Base-by-base conservation (phyloP, 2,329 filamentous ascomycete species). In the Venturia nashicola region DNA sequence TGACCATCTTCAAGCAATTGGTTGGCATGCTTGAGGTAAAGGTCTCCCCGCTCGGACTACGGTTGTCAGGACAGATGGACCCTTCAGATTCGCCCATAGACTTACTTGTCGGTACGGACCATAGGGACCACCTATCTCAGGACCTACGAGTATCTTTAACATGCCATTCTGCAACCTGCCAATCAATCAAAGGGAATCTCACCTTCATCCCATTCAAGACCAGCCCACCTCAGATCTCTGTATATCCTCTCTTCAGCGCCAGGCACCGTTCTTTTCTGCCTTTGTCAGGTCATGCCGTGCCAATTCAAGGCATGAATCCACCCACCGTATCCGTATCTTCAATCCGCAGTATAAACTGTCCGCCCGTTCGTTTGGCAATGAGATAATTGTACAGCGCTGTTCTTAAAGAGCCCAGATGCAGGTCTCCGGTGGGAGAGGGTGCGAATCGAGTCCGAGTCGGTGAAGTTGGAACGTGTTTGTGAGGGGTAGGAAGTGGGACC, bases 311-410 rank as follows among this genome's bases (percentile, higher is more conserved):
- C 36, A 7, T 32, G 23, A 27, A 2, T 27, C 43, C 59, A 62
- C 20, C 42, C 62, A 91, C 89, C 81, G 90, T 89, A 76, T 97
- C 94, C 5, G 94, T 99, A 74, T 99, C 94, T 77, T 99, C 94
- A 67, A 99, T 86, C 11, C 94, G 86, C 61, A 99, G 78, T 12
- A 99, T 76, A 70, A 99, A 99, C 73, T 96, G 88, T 7, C 94
- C 94, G 5, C 88, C 87, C 0, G 94, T 96, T 2, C 88, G 85
- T 70, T 87, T 89, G 0, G 94, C 92, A n/a, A 96, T 81, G 5
- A 99, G 79, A 69, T 93, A 97, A 71, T 96, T 97, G 78, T 91
- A 97, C n/a, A 99, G 76, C 0, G 95, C 95, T 0, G 94, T 99
- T 65, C 94, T 83, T 43, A 99, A 76, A 0, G 92, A 96, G 4